Evolutionary conservation across 306 rosid species (phyloP).

Genomic region (Quercus suber): DNA sequence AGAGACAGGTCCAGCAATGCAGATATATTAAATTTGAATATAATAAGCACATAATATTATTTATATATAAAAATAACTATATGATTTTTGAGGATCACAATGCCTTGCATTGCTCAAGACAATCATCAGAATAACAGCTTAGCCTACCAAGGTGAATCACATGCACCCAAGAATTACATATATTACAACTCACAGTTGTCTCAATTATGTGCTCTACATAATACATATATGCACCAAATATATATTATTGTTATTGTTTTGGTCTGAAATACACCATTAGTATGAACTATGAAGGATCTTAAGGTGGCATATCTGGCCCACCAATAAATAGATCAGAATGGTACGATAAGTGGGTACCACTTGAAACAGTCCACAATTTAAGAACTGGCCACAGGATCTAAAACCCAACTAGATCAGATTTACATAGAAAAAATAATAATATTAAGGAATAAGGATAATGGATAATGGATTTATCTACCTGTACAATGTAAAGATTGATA

Average conservation of each 20-base stretch:
- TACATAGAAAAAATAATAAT: constrained; percentile 11
- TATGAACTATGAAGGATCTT: constrained; percentile 13
- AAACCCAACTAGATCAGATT: constrained; percentile 21
- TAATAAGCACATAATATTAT: constrained; percentile 15
- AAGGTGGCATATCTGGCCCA: constrained; percentile 41
- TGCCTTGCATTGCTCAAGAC: constrained; percentile 46
- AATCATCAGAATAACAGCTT: constrained; percentile 64
- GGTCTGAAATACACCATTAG: neutral
- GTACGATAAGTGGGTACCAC: constrained; percentile 53
- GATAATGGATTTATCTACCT: constrained; percentile 35
- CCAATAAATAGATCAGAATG: constrained; percentile 63
- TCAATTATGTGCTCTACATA: constrained; percentile 27
- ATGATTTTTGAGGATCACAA: constrained; percentile 59
- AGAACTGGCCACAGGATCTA: constrained; percentile 33
- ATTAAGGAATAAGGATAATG: constrained; percentile 31
- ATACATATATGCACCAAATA: constrained; percentile 9
- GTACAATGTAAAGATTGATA: constrained; percentile 22
- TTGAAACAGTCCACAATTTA: constrained; percentile 27
- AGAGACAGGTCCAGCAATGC: constrained; percentile 65
- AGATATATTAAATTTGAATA: constrained; percentile 37
- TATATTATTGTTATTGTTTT: neutral
- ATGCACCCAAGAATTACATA: constrained; percentile 61
- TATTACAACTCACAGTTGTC: constrained; percentile 25
- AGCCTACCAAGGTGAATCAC: constrained; percentile 62
- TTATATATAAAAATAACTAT: neutral